Evolutionary conservation across 1,284 basidiomycete species (phyloP), one percentile per base, ranked within the genome.

Genomic region (Leccinum griseonigrum): DNA sequence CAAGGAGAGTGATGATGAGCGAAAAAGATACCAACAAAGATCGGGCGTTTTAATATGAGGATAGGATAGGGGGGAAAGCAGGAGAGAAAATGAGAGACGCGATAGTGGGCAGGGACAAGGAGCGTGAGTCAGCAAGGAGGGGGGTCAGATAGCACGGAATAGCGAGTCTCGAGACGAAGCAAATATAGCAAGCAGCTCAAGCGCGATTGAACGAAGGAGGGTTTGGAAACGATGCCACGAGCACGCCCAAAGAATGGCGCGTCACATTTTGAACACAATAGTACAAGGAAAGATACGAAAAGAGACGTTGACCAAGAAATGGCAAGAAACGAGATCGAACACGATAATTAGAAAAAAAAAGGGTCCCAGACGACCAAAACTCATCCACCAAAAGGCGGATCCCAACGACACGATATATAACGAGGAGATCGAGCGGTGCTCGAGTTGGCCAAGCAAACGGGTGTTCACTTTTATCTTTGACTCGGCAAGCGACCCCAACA

Each of bases 251-350:
- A 14, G 29, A 54, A 58, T 22, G 48, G 57, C 38, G 51, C 36
- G 60, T 51, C 38, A 16, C 54, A 48, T 67, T 66, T 71, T 69
- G 57, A 54, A 9, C 11, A 56, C 43, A 46, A 58, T 60, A 50
- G 28, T 67, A 73, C 64, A 71, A 53, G 18, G 48, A 18, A 16
- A 34, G 5, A 26, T 34, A 69, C 34, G 57, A 61, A 38, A 40
- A 59, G 40, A 26, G 36, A 22, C 26, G 29, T 50, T 8, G 63
- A 58, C 36, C 71, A 67, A 68, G 18, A 48, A 11, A 60, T 43
- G 14, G 58, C 62, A 69, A 71, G 60, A 71, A 59, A 52, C n/a
- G 51, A 58, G 54, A 61, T 55, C 50, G 40, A 61, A 22, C 36
- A 36, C 3, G 18, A 57, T 32, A 48, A 59, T 52, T 48, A 53